Percentiles rank a stretch among this genome's conserved stretches.
These are phyloP conservation scores for Haematococcus lacustris DNA, from an alignment of 139 green algal genomes.

Conservation along the genomic window DNA sequence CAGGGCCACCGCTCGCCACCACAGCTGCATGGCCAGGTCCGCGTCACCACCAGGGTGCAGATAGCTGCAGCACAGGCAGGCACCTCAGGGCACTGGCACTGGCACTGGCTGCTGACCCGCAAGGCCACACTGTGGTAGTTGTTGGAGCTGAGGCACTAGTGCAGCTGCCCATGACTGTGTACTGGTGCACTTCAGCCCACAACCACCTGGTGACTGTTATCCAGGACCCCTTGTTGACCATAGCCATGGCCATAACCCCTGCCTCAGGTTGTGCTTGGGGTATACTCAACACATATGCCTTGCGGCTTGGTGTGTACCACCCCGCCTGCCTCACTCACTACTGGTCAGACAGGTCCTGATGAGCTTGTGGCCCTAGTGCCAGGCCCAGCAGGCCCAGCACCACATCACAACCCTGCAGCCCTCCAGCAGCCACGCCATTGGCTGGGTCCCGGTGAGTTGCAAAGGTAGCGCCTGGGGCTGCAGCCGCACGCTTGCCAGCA, in stretches of 20 bases:
- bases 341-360: slow-evolving; percentile 36
- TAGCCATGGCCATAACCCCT: neutral
- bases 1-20: slow-evolving; percentile 66
- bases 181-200: neutral
- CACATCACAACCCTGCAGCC: neutral
- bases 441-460: slow-evolving; percentile 4
- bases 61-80: slow-evolving; percentile 2
- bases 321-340: neutral
- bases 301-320: too few relatives aligned
- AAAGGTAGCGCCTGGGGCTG: neutral
- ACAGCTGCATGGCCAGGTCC: slow-evolving; percentile 57
- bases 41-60: slow-evolving; percentile 29
- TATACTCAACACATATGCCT: too few relatives aligned
- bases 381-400: slow-evolving; percentile 47
- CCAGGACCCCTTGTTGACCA: neutral
- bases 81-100: neutral
- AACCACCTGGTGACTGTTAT: neutral
- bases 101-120: too few relatives aligned
- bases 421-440: neutral
- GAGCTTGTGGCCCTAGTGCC: slow-evolving; percentile 39
- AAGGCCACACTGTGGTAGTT: neutral
- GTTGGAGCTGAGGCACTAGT: neutral
- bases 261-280: too few relatives aligned
- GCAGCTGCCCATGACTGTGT: neutral
- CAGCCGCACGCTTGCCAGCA: neutral